Evolutionary conservation across 2,329 filamentous ascomycete genomes (phyloP), one percentile per base, ranked within the genome.

Genomic region (Penicillium italicum): DNA sequence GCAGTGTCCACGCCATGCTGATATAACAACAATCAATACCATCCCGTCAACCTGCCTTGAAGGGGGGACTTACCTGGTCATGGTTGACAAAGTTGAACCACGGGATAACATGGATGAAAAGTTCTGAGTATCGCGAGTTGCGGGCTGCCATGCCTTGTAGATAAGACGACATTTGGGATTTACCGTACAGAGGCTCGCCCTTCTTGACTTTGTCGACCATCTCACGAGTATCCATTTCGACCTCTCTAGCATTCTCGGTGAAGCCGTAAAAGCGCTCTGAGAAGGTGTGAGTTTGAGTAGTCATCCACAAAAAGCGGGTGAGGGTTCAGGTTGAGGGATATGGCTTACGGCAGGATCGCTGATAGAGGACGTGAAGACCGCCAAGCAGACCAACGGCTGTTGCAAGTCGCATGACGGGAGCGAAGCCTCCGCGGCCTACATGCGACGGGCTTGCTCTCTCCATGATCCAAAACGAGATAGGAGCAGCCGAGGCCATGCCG

Each of bases 61-160:
- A 16, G 30, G 14, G 20, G 31, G 49, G n/a, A 66, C 75, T 65
- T 68, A 82, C 81, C 73, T 85, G 84, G 72, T 85, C 87, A 77
- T 99, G 94, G 77, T 99, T 97, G 70, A 96, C 93, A 77, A 99
- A 89, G 81, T 99, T 99, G 79, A 96, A 93, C 94, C 92, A 97
- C 37, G 93, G 92, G 54, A 99, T 79, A 52, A 93, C 85, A 71
- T 91, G 88, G 63, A 90, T 79, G 75, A 93, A 94, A 31, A 94
- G 80, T 38, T 89, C 88, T 36, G 90, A 87, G 80, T 96, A 97
- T 71, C 94, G 84, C 69, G 91, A 96, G 80, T 99, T 96, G 66
- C 94, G 83, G 57, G 90, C 86, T 50, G 94, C 92, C 37, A 97
- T 88, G 57, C 93, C 94, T 77, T 99, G 94, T 81, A 97, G 88